Evolutionary conservation across 202 grass and related monocot species (phyloP).

Genomic region (Schoenoplectus tabernaemontani): DNA sequence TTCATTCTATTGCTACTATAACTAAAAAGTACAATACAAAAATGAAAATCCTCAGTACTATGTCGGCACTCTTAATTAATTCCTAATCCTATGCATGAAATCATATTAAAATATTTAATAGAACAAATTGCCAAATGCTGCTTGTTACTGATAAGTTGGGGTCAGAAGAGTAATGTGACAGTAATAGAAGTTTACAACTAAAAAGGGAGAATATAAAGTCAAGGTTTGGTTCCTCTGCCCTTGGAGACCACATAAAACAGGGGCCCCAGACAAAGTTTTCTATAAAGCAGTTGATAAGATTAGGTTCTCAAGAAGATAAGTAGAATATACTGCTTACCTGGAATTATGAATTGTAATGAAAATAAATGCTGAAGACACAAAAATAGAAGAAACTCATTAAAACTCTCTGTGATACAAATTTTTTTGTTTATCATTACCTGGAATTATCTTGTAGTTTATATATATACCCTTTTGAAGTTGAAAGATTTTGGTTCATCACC

Average conservation of each 20-base stretch:
- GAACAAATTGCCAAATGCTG: neutral
- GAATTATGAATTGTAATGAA: neutral
- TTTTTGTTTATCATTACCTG: too few relatives aligned
- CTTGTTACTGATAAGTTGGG: neutral
- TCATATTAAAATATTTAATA: neutral
- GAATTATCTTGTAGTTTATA: too few relatives aligned
- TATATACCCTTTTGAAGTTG: too few relatives aligned
- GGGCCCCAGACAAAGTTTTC: neutral
- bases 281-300: slow-evolving; percentile 12
- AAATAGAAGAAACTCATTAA: neutral
- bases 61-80: neutral
- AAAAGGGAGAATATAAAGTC: neutral
- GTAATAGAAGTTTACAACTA: neutral
- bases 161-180: slow-evolving; percentile 1
- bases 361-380: neutral
- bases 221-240: slow-evolving; percentile 13
- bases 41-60: neutral
- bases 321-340: neutral
- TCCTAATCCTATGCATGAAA: too few relatives aligned
- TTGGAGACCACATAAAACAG: slow-evolving; percentile 10
- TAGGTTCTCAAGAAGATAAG: neutral
- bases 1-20: neutral
- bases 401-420: too few relatives aligned
- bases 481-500: too few relatives aligned
- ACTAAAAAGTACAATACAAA: neutral